Evolutionary conservation across 1,139 yeast genomes (phyloP).

Genomic region (Blastobotrys indianensis): DNA sequence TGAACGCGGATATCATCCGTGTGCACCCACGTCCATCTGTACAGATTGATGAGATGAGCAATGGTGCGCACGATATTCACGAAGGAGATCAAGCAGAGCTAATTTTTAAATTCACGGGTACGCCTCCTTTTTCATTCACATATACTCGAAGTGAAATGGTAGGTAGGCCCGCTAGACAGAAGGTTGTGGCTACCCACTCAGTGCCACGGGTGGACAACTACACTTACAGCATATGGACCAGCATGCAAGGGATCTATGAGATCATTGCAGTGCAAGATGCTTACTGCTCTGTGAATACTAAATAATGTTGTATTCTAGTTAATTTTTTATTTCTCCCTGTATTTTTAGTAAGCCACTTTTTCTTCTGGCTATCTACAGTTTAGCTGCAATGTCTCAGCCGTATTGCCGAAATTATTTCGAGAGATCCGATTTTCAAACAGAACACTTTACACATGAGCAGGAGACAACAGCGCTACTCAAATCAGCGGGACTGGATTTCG

Average conservation of each 20-base stretch:
- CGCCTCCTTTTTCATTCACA: slow-evolving; percentile 47
- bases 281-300: slow-evolving; percentile 48
- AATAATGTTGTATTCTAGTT: background rate
- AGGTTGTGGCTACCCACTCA: slow-evolving; percentile 70
- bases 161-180: slow-evolving; percentile 35
- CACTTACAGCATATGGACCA: slow-evolving; percentile 67
- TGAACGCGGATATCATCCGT: slow-evolving; percentile 42
- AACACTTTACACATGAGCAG: too few species aligned
- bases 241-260: slow-evolving; percentile 89
- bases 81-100: slow-evolving; percentile 59
- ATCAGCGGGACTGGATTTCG: slow-evolving; percentile 3
- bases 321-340: slow-evolving; percentile 1
- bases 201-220: slow-evolving; percentile 62
- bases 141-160: slow-evolving; percentile 47
- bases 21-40: slow-evolving; percentile 87
- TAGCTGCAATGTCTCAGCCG: background rate
- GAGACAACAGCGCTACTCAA: background rate
- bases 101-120: slow-evolving; percentile 48
- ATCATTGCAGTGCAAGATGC: slow-evolving; percentile 83
- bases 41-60: slow-evolving; percentile 74
- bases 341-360: slow-evolving; percentile 1
- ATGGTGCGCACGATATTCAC: slow-evolving; percentile 73
- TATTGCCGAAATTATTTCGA: background rate
- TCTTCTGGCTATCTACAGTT: too few species aligned
- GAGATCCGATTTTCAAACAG: too few species aligned